Conservation (phyloP, 2,329 filamentous ascomycete species). For the Trichophaea hybrida region DNA sequence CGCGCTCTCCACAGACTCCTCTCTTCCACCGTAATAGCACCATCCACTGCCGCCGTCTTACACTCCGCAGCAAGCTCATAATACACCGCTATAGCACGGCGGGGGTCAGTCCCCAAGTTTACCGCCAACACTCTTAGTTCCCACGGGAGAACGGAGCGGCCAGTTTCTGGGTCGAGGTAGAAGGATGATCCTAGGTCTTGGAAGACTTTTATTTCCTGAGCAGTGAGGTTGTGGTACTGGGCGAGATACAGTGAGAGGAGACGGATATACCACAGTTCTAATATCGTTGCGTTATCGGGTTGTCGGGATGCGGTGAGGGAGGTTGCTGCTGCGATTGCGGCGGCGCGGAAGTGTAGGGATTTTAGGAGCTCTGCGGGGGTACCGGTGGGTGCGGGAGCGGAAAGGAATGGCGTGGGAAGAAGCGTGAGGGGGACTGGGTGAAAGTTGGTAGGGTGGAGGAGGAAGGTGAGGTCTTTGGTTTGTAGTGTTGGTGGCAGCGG, state of each 20-base stretch:
- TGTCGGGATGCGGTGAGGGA: constrained; percentile 34
- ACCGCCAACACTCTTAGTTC: constrained; percentile 68
- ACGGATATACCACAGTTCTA: constrained; percentile 35
- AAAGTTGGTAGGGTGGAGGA: constrained; percentile 68
- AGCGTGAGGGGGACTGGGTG: constrained; percentile 53
- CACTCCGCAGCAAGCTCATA: constrained; percentile 78
- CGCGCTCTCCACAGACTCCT: constrained; percentile 54
- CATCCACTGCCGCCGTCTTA: constrained; percentile 43
- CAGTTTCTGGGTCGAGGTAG: constrained; percentile 43
- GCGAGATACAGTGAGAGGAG: constrained; percentile 42
- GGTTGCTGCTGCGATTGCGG: constrained; percentile 42
- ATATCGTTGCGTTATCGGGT: constrained; percentile 27
- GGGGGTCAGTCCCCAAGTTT: constrained; percentile 65
- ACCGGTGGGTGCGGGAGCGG: constrained; percentile 42
- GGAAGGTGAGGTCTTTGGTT: constrained; percentile 57
- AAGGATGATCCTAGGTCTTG: constrained; percentile 43
- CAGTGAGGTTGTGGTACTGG: constrained; percentile 34
- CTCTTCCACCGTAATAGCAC: constrained; percentile 38
- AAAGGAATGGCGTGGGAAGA: constrained; percentile 52
- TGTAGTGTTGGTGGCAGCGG: constrained; percentile 21
- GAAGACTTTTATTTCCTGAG: constrained; percentile 48
- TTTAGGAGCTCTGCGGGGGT: constrained; percentile 52
- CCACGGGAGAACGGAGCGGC: constrained; percentile 67
- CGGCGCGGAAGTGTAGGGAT: constrained; percentile 63
- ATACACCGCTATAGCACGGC: constrained; percentile 75